A percentile compares a stretch with the other conserved stretches of the same genome.
These are phyloP conservation scores for Emericellopsis cladophorae DNA, from an alignment of 2,329 filamentous ascomycete species.

Conservation along the genomic window DNA sequence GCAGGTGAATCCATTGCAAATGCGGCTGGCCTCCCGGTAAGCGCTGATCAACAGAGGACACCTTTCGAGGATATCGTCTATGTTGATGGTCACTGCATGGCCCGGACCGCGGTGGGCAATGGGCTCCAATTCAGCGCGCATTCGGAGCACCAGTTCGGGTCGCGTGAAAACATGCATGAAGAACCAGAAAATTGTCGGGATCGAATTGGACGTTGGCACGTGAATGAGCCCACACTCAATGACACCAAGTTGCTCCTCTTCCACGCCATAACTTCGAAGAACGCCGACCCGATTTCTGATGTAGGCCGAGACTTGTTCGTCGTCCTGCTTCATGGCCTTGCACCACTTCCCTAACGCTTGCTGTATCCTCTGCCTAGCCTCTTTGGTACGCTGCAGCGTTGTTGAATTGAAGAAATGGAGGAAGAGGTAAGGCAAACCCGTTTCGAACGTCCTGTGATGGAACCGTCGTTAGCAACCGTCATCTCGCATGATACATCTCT, in stretches of 20 bases:
- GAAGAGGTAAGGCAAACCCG: slow-evolving; percentile 13
- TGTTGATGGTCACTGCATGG: slow-evolving; percentile 14
- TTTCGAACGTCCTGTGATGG: too few species aligned
- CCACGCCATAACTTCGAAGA: slow-evolving; percentile 16
- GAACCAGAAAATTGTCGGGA: slow-evolving; percentile 22
- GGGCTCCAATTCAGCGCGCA: slow-evolving; percentile 16
- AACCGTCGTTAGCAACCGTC: too few species aligned
- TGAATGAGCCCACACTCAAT: slow-evolving; percentile 18
- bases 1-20: too few species aligned
- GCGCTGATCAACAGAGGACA: slow-evolving; percentile 31
- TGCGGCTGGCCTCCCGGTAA: too few species aligned
- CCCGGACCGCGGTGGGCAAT: slow-evolving; percentile 4
- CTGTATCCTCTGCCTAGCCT: slow-evolving; percentile 9
- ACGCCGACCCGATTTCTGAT: slow-evolving; percentile 12
- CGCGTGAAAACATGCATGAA: slow-evolving; percentile 16
- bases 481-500: too few species aligned
- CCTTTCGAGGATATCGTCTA: slow-evolving; percentile 17
- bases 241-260: slow-evolving; percentile 10
- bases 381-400: slow-evolving; percentile 11
- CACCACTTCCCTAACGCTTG: slow-evolving; percentile 7
- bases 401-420: slow-evolving; percentile 12
- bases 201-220: slow-evolving; percentile 20
- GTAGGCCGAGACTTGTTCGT: slow-evolving; percentile 13
- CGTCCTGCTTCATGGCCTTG: slow-evolving; percentile 15
- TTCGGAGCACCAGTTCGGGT: slow-evolving; percentile 9